These are phyloP conservation scores for Coemansia javaensis DNA, from an alignment of 192 early-diverging fungal species.

Conservation along the genomic window DNA sequence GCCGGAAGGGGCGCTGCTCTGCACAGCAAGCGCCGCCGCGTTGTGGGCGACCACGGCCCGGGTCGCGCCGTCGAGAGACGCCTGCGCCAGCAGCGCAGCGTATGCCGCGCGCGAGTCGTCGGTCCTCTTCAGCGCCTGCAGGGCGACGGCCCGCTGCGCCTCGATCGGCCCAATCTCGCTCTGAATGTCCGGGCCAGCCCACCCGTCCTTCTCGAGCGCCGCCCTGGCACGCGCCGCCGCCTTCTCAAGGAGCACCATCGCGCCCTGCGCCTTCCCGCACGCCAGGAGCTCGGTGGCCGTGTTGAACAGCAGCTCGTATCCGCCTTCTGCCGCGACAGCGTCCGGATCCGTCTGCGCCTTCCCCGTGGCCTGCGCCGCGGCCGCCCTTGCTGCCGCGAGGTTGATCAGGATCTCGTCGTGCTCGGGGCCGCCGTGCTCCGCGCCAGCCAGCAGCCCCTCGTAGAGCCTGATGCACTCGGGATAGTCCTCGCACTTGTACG, in stretches of 20 bases:
- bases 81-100: conserved; percentile 6
- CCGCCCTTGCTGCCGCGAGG: conserved; percentile 36
- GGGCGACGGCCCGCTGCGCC: conserved; percentile 31
- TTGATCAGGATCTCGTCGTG: conserved; percentile 31
- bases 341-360: neutral
- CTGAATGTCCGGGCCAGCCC: conserved; percentile 30
- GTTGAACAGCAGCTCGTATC: conserved; percentile 44
- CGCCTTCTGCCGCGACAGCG: neutral
- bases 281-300: conserved; percentile 27
- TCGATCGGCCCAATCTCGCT: conserved; percentile 32
- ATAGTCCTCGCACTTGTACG: conserved; percentile 39
- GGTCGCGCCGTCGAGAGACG: conserved; percentile 10
- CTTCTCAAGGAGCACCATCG: conserved; percentile 10
- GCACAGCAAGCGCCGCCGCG: conserved; percentile 1
- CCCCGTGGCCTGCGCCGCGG: conserved; percentile 16
- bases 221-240: conserved; percentile 14
- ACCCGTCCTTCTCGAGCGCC: conserved; percentile 13
- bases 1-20: neutral
- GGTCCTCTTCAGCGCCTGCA: conserved; percentile 16
- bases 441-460: conserved; percentile 11
- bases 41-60: conserved; percentile 33
- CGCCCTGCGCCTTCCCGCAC: conserved; percentile 15
- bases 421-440: conserved; percentile 10
- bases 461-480: conserved; percentile 29
- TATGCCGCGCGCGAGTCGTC: conserved; percentile 16